These are phyloP conservation scores for Podospora pseudoanserina DNA, from an alignment of 495 filamentous ascomycete genomes.

Conservation along the genomic window DNA sequence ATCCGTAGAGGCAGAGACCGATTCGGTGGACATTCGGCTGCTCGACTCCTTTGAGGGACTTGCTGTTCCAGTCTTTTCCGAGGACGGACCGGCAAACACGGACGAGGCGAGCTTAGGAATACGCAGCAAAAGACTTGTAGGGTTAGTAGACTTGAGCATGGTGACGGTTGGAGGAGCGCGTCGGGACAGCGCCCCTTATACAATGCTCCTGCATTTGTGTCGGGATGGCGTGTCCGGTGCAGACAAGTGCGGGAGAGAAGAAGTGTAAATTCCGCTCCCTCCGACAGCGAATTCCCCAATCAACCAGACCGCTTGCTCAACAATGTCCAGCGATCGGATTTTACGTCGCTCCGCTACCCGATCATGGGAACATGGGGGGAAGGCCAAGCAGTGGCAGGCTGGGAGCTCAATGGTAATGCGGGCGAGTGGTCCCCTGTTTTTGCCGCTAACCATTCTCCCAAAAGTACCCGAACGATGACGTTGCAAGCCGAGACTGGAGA, in stretches of 20 bases:
- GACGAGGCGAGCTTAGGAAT: not conserved
- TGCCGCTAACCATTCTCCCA: not conserved
- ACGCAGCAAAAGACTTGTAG: not conserved
- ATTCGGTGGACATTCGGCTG: conserved; percentile 8
- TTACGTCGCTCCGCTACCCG: conserved; percentile 29
- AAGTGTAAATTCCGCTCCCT: conserved; percentile 1
- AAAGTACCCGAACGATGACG: conserved; percentile 1
- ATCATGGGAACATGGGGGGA: not conserved
- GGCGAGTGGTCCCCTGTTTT: not conserved
- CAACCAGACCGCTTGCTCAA: conserved; percentile 1
- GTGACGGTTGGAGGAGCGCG: conserved; percentile 11
- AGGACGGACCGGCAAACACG: not conserved
- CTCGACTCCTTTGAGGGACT: conserved; percentile 12
- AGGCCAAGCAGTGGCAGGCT: not conserved
- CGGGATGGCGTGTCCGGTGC: not conserved
- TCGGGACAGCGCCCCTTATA: conserved; percentile 23
- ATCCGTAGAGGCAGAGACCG: not conserved
- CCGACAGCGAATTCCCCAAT: not conserved
- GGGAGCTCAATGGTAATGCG: not conserved
- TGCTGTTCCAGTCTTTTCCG: conserved; percentile 27
- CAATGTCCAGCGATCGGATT: conserved; percentile 18
- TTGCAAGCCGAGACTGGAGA: not conserved
- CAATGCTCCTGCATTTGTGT: conserved; percentile 12
- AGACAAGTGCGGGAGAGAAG: not conserved
- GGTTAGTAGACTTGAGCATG: conserved; percentile 29